Base-by-base conservation (phyloP, 768 basidiomycete species). In the Mycena vulgaris region DNA sequence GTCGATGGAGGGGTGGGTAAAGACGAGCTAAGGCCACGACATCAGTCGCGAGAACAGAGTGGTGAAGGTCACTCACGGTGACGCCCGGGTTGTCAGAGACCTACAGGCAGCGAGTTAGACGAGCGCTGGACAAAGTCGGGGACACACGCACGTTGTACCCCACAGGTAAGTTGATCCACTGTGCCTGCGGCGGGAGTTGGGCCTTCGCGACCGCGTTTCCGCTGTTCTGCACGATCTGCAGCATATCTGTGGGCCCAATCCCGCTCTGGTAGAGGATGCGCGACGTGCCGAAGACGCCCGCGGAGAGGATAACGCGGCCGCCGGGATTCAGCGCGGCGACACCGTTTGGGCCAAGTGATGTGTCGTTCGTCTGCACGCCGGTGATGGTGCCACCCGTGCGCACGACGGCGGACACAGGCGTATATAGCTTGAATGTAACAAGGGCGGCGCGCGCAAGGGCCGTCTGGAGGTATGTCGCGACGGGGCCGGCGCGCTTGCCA, bases 41-140 rank as follows among this genome's bases (percentile, higher is more conserved):
- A 27, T 52, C 39, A 65, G 39, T 45, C 30, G 23, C 63, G 25
- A n/a, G 28, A 35, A 28, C 11, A 55, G 14, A 9, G 21, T 28
- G 16, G 55, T 19, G 60, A 58, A 47, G 56, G 23, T 6, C 27
- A 81, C 84, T 51, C 65, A 88, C 87, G 71, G 90, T 90, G 74
- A 91, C 88, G 8, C 89, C 89, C 21, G 90, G 90, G 77, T 90
- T 90, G 74, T 91, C 90, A 28, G 84, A 85, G 9, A 87, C 87
- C 82, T 84, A 47, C 42, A 25, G 13, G 33, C 13, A 14, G 35
- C 30, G 8, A 23, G 47, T 62, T 14, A 75, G 48, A 9, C 39
- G 68, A 48, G 17, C 23, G 51, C 16, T 48, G 23, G 25, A 27
- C 21, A 21, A 27, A 45, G 1, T 39, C n/a, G 16, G 27, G 55